A percentile compares a stretch with the other conserved stretches of the same genome.
phyloP scores from a whole-genome alignment of 2,329 filamentous ascomycete species.

The Penicillium brasilianum region DNA sequence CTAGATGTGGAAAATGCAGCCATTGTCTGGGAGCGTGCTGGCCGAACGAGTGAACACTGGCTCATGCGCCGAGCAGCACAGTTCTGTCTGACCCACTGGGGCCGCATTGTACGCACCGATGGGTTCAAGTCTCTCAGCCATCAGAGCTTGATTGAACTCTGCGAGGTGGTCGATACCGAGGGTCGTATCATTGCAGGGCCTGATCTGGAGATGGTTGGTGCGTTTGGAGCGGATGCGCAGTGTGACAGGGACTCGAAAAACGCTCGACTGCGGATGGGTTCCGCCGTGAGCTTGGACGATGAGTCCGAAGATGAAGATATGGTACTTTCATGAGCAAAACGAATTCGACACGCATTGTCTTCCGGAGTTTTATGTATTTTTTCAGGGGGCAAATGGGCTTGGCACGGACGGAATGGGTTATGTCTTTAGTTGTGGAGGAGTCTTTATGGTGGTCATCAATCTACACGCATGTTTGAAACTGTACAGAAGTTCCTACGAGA shows the following conservation, averaged over 20 bases:
- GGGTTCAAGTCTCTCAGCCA: conserved; percentile 84
- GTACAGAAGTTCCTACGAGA: conserved; percentile 6
- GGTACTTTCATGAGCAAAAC: conserved; percentile 46
- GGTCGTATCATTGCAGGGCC: conserved; percentile 89
- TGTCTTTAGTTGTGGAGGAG: background rate
- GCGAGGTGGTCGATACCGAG: conserved; percentile 90
- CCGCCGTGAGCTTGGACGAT: conserved; percentile 45
- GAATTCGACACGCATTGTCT: conserved; percentile 26
- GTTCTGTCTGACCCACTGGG: conserved; percentile 94
- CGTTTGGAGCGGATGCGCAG: conserved; percentile 55
- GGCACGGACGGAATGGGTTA: conserved; percentile 9
- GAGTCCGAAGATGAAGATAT: conserved; percentile 56
- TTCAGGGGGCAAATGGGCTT: conserved; percentile 9
- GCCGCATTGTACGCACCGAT: conserved; percentile 84
- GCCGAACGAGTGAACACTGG: conserved; percentile 90
- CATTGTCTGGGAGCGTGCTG: conserved; percentile 93
- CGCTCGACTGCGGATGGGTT: conserved; percentile 34
- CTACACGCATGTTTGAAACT: conserved; percentile 1
- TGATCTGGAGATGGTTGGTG: conserved; percentile 70
- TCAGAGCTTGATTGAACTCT: conserved; percentile 82
- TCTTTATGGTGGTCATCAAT: background rate
- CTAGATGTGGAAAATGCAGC: conserved; percentile 94
- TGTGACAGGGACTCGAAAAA: conserved; percentile 42
- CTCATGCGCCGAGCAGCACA: conserved; percentile 83
- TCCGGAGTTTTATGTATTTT: conserved; percentile 24